Evolutionary conservation across 805 yeast species (phyloP).

Genomic region (Candida maltosa): DNA sequence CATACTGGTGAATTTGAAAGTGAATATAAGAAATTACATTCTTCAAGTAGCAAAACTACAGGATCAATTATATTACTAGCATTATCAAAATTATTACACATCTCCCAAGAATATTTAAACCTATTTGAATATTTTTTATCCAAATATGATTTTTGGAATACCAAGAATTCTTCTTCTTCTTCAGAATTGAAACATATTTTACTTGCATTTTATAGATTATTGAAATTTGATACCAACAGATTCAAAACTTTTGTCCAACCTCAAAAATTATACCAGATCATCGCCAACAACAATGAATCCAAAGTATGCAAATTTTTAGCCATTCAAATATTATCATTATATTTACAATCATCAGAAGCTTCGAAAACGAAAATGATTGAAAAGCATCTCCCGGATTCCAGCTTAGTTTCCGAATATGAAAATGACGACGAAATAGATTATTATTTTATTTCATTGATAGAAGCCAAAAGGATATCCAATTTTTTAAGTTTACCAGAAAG

Average conservation of each 20-base stretch:
- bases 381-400: slow-evolving; percentile 23
- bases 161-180: slow-evolving; percentile 10
- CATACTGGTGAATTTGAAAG: slow-evolving; percentile 33
- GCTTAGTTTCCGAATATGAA: slow-evolving; percentile 42
- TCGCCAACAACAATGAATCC: slow-evolving; percentile 13
- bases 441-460: slow-evolving; percentile 55
- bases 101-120: slow-evolving; percentile 50
- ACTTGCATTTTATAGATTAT: slow-evolving; percentile 65
- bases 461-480: slow-evolving; percentile 67
- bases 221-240: slow-evolving; percentile 49
- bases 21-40: slow-evolving; percentile 15
- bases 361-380: slow-evolving; percentile 43
- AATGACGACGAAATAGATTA: slow-evolving; percentile 49
- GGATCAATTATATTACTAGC: slow-evolving; percentile 48
- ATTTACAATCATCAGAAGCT: slow-evolving; percentile 58
- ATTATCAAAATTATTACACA: slow-evolving; percentile 48
- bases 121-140: slow-evolving; percentile 57
- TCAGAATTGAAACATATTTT: slow-evolving; percentile 46
- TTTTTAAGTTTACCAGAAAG: slow-evolving; percentile 30
- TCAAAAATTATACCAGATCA: slow-evolving; percentile 42
- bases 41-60: slow-evolving; percentile 14
- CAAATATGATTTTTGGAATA: slow-evolving; percentile 17
- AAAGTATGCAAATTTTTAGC: slow-evolving; percentile 45
- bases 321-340: slow-evolving; percentile 47
- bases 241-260: slow-evolving; percentile 57